Evolutionary conservation across 2,329 filamentous ascomycete species (phyloP), one percentile per base, ranked within the genome.

Genomic region (Macrophomina tecta): DNA sequence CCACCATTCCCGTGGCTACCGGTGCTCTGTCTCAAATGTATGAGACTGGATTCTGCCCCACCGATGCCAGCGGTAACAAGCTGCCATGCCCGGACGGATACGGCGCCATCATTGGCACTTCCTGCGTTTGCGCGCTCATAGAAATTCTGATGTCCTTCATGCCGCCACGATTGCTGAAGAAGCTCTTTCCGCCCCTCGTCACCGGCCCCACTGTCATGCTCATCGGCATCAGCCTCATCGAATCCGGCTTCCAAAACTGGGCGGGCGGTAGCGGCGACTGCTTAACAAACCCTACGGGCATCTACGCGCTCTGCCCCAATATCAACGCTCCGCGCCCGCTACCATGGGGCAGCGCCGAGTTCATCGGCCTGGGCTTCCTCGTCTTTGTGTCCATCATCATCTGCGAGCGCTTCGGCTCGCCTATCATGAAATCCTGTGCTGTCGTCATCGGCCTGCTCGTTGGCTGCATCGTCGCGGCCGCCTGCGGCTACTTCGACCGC

Each of bases 391-490:
- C 90, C 34, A 94, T 95, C 74, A 89, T 95, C 68, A 75, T 94
- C 12, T 92, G 90, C 75, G 92, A 95, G 77, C 87, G 91, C 11
- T 93, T 94, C 72, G 92, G 92, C 1, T 86, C 91, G 0, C 92
- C 92, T 0, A 90, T 95, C 70, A 94, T 95, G 90, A 94, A 94
- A 75, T 91, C 89, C 2, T 90, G 88, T 7, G 89, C 89, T 14
- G 91, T 94, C 38, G 87, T 94, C 49, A 83, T 93, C 66, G 91
- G 92, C 14, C 83, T 94, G 5, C 84, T 93, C 0, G 83, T 90
- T 1, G 92, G 92, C 53, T 94, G 91, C 78, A 90, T 93, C 72
- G 91, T 95, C 68, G 91, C 90, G 11, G 91, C 85, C 0, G 91
- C 91, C 1, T 89, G 86, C 62, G 91, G 91, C 36, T 95, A 94